Percentiles rank a stretch among this genome's conserved stretches.
phyloP scores from a whole-genome alignment of 1,139 yeast species.

The Suhomyces choctaworum region DNA sequence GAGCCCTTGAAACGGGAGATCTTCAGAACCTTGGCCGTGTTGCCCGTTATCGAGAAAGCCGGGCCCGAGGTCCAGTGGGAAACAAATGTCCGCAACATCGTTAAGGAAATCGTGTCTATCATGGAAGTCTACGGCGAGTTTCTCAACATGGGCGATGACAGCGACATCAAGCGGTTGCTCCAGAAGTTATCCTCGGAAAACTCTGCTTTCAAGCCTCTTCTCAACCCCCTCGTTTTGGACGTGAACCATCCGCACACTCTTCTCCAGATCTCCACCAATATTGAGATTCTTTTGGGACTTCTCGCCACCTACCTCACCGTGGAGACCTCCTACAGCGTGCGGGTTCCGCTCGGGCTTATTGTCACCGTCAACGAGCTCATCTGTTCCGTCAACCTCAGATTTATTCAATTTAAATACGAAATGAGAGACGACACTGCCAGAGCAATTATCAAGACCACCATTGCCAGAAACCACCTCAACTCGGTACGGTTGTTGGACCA shows the following conservation, averaged over 20 bases:
- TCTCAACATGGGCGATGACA: constrained; percentile 57
- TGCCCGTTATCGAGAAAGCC: constrained; percentile 58
- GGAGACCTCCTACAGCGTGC: constrained; percentile 49
- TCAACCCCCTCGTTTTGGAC: constrained; percentile 56
- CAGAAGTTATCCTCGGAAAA: constrained; percentile 33
- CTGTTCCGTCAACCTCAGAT: constrained; percentile 53
- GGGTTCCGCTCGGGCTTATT: constrained; percentile 59
- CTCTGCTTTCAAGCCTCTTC: constrained; percentile 26
- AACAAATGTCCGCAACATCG: constrained; percentile 33
- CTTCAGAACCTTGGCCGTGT: constrained; percentile 55
- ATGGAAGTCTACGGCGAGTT: constrained; percentile 56
- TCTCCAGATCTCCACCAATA: constrained; percentile 50
- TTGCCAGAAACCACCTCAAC: constrained; percentile 44
- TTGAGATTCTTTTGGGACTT: constrained; percentile 47
- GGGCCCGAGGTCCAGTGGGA: constrained; percentile 54
- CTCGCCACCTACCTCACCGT: constrained; percentile 45
- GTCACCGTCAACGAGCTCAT: constrained; percentile 51
- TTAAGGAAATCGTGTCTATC: constrained; percentile 53
- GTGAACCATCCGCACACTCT: constrained; percentile 54
- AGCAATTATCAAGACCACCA: constrained; percentile 40
- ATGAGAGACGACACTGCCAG: constrained; percentile 52
- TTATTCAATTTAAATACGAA: constrained; percentile 57
- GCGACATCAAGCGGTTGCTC: constrained; percentile 38
- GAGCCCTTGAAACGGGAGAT: constrained; percentile 39
- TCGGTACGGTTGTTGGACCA: constrained; percentile 44